phyloP scores from a whole-genome alignment of 148 eudicot genomes.

The Bassia scoparia region DNA sequence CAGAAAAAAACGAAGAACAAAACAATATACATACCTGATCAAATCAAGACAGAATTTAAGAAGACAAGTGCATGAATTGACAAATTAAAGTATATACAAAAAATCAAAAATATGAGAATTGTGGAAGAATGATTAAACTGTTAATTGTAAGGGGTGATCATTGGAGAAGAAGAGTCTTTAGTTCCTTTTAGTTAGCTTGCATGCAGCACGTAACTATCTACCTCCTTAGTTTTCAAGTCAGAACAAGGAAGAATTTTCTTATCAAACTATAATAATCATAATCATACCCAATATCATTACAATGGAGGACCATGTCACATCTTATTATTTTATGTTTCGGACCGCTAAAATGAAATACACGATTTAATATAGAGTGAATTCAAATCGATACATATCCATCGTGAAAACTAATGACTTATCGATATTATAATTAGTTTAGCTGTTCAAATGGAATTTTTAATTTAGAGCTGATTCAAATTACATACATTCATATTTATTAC shows the following conservation, averaged over 20 bases:
- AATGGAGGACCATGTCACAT: constrained; percentile 27
- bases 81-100: background rate
- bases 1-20: too few relatives aligned
- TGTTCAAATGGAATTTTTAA: too few relatives aligned
- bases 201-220: constrained; percentile 58
- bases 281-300: constrained; percentile 18
- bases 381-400: too few relatives aligned
- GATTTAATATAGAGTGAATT: too few relatives aligned
- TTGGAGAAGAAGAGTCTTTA: background rate
- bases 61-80: too few relatives aligned
- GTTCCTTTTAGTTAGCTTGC: constrained; percentile 37
- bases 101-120: background rate
- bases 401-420: too few relatives aligned
- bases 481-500: too few relatives aligned
- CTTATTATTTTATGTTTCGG: constrained; percentile 15
- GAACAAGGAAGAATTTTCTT: constrained; percentile 19
- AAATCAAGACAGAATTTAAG: too few relatives aligned
- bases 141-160: background rate
- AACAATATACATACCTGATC: too few relatives aligned
- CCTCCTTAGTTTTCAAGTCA: constrained; percentile 60
- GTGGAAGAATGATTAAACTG: constrained; percentile 18
- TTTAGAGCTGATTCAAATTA: too few relatives aligned
- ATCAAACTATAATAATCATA: constrained; percentile 13
- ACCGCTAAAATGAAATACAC: constrained; percentile 7
- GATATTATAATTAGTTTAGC: too few relatives aligned